Evolutionary conservation across 2,329 filamentous ascomycete genomes (phyloP), one percentile per base, ranked within the genome.

Genomic region (Xylaria sp.): DNA sequence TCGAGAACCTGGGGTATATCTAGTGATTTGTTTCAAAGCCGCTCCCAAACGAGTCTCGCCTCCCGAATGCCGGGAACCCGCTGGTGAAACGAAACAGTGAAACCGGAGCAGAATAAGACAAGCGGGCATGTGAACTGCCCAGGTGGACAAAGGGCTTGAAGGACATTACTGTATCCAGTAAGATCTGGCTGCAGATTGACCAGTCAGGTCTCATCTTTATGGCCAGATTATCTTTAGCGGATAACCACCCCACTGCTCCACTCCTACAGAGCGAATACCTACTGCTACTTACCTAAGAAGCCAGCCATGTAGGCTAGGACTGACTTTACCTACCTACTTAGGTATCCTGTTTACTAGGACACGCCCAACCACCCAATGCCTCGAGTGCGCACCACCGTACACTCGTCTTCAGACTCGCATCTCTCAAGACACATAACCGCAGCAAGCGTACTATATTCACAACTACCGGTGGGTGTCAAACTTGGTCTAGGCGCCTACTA

Each of bases 21-120:
- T 51, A 55, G 34, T 51, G 50, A 31, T 59, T 61, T 63, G 69
- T 70, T 63, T 71, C 69, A 64, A 63, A 66, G 39, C 56, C n/a
- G 62, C 59, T 31, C 46, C 58, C 62, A 68, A 63, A 68, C 54
- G 44, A 64, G 51, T n/a, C 60, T 66, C 68, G 69, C 31, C 58
- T 70, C 69, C 65, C 65, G 57, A 70, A 23, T 69, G 58, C 66
- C 66, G 58, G 63, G 62, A 63, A 63, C 50, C 57, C 50, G 37
- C 48, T 37, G 56, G 39, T 58, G 56, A 58, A 58, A 58, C 54
- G 63, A 61, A 61, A 66, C 64, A 18, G 58, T 66, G 63, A 62
- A 56, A 66, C 64, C 23, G 44, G 51, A 50, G 23, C 57, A 51
- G 64, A 23, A 34, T 15, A 28, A 50, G 63, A 54, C 10, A 58